Percentiles rank a stretch among this genome's conserved stretches.
phyloP scores from a whole-genome alignment of 2,329 filamentous ascomycete species.

The Penicillium corylophilum region DNA sequence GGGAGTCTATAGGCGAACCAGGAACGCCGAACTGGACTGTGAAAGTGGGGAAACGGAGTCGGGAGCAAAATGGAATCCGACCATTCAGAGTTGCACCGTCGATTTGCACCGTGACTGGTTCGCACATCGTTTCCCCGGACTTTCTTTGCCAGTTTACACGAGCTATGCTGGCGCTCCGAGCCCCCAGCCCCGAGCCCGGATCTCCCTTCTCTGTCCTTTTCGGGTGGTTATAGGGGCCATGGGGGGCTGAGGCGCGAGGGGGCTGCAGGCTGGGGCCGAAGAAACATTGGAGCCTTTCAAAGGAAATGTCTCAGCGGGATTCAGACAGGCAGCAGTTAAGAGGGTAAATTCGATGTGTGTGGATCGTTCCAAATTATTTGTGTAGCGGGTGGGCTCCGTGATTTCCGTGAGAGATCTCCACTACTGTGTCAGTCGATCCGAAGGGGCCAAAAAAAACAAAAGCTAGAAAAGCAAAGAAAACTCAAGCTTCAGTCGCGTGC shows the following conservation, averaged over 20 bases:
- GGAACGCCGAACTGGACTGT: background rate
- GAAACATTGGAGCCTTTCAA: background rate
- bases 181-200: too few species aligned
- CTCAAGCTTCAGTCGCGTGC: slow-evolving; percentile 4
- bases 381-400: background rate
- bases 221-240: background rate
- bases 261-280: background rate
- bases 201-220: background rate
- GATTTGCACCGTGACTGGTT: background rate
- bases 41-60: background rate
- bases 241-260: background rate
- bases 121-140: background rate
- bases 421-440: background rate
- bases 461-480: too few species aligned
- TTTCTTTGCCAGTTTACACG: background rate
- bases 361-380: background rate
- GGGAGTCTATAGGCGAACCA: background rate
- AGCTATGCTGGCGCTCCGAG: background rate
- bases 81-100: background rate
- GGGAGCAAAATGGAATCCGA: background rate
- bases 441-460: background rate
- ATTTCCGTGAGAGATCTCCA: background rate
- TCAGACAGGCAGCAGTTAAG: background rate
- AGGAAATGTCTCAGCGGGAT: background rate
- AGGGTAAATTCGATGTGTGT: background rate